Evolutionary conservation across 305 asterid species (phyloP).

Genomic region (Solanum hybrid): DNA sequence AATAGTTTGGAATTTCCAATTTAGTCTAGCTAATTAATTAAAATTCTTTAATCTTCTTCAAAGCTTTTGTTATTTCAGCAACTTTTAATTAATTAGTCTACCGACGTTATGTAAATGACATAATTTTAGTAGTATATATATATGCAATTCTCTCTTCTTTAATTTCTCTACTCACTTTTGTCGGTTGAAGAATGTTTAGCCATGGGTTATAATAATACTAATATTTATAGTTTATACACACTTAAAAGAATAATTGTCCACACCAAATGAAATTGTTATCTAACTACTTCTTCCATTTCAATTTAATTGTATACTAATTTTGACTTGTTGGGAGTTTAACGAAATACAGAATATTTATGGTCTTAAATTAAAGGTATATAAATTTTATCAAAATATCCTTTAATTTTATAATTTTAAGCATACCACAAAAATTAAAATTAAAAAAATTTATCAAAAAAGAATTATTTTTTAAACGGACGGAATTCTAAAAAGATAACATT

Average conservation of each 20-base stretch:
- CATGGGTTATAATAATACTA: background rate
- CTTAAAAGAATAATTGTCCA: background rate
- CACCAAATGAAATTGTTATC: background rate
- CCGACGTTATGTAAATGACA: background rate
- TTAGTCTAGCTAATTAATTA: background rate
- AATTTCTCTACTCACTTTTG: background rate
- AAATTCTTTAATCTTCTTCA: background rate
- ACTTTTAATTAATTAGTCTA: background rate
- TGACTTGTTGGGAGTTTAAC: background rate
- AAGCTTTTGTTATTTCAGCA: background rate
- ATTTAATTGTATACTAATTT: background rate
- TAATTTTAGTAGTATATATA: background rate
- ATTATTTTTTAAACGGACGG: background rate
- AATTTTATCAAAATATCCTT: background rate
- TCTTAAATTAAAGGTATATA: background rate
- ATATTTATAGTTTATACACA: background rate
- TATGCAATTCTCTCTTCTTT: background rate
- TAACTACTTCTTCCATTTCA: background rate
- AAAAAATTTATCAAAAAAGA: background rate
- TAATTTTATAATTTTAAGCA: background rate
- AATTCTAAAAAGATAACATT: background rate
- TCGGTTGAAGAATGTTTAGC: background rate
- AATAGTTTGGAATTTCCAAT: background rate
- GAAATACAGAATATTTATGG: background rate
- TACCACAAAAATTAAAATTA: background rate